Evolutionary conservation across 192 early-diverging fungal species (phyloP).

Genomic region (Backusella mclennaniae): DNA sequence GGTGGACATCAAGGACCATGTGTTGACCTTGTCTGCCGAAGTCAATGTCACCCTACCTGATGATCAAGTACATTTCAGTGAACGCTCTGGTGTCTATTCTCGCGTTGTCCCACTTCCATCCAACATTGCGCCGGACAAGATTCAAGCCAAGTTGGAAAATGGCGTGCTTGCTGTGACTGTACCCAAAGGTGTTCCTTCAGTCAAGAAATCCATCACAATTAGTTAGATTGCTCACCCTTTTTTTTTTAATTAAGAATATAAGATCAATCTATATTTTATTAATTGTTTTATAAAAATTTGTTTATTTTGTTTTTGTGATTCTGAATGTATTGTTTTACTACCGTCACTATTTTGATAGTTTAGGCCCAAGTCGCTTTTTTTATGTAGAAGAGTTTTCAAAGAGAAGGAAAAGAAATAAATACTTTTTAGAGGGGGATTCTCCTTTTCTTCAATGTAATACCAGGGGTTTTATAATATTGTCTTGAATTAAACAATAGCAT

Average conservation of each 20-base stretch:
- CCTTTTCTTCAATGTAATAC: neutral
- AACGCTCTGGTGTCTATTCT: constrained; percentile 48
- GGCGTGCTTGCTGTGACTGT: constrained; percentile 52
- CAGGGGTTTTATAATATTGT: neutral
- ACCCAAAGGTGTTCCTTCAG: constrained; percentile 36
- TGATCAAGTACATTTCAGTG: constrained; percentile 43
- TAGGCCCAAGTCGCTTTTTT: too few relatives aligned
- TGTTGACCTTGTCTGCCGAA: constrained; percentile 47
- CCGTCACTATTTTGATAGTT: neutral
- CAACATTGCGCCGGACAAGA: constrained; percentile 43
- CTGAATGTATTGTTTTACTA: neutral
- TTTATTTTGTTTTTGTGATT: neutral
- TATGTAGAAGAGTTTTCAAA: too few relatives aligned
- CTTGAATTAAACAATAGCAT: neutral
- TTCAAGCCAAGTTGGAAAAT: constrained; percentile 52
- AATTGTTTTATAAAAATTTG: neutral
- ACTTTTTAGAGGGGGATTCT: neutral
- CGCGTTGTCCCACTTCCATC: constrained; percentile 48
- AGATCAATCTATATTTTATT: neutral
- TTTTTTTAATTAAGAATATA: neutral
- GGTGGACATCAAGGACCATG: constrained; percentile 45
- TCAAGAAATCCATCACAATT: constrained; percentile 49
- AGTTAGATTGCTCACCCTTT: constrained; percentile 10
- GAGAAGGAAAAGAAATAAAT: too few relatives aligned
- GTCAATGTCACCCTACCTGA: constrained; percentile 17